These are phyloP conservation scores for Colletotrichum shisoi DNA, from an alignment of 2,329 filamentous ascomycete species.

Conservation along the genomic window DNA sequence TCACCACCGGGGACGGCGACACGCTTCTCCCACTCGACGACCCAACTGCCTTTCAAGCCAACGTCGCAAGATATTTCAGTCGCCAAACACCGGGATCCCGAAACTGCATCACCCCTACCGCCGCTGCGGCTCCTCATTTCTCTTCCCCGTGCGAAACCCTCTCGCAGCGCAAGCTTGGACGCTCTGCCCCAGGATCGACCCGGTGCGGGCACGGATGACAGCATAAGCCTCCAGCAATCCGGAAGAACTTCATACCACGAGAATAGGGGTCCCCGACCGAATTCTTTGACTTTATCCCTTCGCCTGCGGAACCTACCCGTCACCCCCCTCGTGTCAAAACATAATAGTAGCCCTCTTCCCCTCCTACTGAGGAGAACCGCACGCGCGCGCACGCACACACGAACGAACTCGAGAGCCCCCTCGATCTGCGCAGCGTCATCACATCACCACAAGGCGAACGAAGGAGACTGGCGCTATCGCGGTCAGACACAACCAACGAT, in stretches of 20 bases:
- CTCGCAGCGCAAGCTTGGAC: constrained; percentile 29
- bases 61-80: neutral
- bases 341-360: constrained; percentile 3
- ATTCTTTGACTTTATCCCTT: constrained; percentile 21
- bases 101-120: neutral
- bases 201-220: constrained; percentile 37
- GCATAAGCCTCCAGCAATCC: constrained; percentile 32
- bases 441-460: constrained; percentile 16
- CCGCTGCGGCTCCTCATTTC: constrained; percentile 20
- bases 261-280: constrained; percentile 35
- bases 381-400: constrained; percentile 5
- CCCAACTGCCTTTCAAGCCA: neutral
- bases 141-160: constrained; percentile 30
- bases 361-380: neutral
- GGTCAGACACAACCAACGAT: constrained; percentile 45
- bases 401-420: neutral
- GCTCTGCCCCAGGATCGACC: constrained; percentile 29
- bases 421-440: constrained; percentile 5
- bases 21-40: neutral
- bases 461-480: constrained; percentile 1
- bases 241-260: constrained; percentile 14
- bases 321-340: constrained; percentile 24
- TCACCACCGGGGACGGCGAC: constrained; percentile 21
- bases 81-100: constrained; percentile 3
- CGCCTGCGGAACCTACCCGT: constrained; percentile 17